phyloP scores from a whole-genome alignment of 176 grass and related monocot genomes.

The Oropetium thomaeum region DNA sequence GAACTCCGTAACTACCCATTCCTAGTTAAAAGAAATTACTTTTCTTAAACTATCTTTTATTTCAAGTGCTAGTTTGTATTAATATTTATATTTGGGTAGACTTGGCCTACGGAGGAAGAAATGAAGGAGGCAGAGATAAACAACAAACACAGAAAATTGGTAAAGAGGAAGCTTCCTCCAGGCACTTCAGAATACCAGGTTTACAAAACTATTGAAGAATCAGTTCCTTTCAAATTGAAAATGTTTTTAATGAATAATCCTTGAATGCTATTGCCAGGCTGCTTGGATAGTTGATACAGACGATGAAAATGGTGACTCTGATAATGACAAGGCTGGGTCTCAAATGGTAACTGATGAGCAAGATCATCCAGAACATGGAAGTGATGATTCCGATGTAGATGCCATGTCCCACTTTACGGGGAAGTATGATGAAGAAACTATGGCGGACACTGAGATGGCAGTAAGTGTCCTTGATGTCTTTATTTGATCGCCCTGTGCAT shows the following conservation, averaged over 20 bases:
- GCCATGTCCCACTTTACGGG: conserved; percentile 53
- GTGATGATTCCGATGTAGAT: conserved; percentile 66
- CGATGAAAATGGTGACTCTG: conserved; percentile 55
- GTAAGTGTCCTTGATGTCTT: conserved; percentile 56
- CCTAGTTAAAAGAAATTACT: conserved; percentile 19
- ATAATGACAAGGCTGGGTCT: conserved; percentile 52
- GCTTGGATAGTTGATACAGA: conserved; percentile 90
- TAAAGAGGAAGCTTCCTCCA: conserved; percentile 76
- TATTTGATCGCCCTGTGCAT: conserved; percentile 15
- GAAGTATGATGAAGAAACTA: conserved; percentile 75
- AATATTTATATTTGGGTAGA: conserved; percentile 63
- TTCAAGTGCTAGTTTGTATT: conserved; percentile 4
- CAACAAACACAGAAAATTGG: conserved; percentile 64
- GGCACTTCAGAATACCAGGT: conserved; percentile 99
- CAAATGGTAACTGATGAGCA: conserved; percentile 79
- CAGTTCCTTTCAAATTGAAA: neutral
- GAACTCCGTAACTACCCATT: neutral
- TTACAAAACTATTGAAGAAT: conserved; percentile 1
- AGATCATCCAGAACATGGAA: conserved; percentile 26
- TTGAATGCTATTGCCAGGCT: conserved; percentile 54
- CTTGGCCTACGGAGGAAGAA: conserved; percentile 88
- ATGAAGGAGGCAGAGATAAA: conserved; percentile 56
- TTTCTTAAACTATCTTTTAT: neutral
- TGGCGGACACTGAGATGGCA: conserved; percentile 79
- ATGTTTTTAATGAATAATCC: conserved; percentile 20